phyloP scores from a whole-genome alignment of 2,329 filamentous ascomycete species.

The Penicillium sp. region DNA sequence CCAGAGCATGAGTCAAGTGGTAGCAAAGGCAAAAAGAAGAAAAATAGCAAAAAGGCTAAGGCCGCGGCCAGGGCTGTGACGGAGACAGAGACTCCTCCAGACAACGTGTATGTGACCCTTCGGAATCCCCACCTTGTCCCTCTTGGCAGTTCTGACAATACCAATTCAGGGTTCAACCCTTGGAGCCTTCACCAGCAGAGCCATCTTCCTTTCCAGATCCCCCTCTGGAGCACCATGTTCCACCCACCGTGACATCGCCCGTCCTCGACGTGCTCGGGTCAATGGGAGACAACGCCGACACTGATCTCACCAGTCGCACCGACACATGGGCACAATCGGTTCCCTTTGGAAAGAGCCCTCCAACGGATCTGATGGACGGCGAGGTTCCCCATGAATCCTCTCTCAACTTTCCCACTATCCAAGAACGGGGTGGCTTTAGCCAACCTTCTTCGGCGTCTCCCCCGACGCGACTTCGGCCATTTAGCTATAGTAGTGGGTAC shows the following conservation, averaged over 20 bases:
- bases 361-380: slow-evolving; percentile 37
- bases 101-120: slow-evolving; percentile 37
- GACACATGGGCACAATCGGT: slow-evolving; percentile 47
- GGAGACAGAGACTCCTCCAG: slow-evolving; percentile 32
- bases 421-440: slow-evolving; percentile 41
- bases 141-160: background rate
- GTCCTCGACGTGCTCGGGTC: slow-evolving; percentile 41
- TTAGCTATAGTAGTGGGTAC: slow-evolving; percentile 44
- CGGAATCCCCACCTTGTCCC: background rate
- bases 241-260: slow-evolving; percentile 34
- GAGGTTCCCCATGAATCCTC: slow-evolving; percentile 40
- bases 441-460: slow-evolving; percentile 47
- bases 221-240: slow-evolving; percentile 22
- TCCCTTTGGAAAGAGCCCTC: slow-evolving; percentile 48
- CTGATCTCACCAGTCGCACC: slow-evolving; percentile 38
- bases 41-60: slow-evolving; percentile 40
- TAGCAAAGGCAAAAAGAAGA: slow-evolving; percentile 43
- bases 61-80: slow-evolving; percentile 31
- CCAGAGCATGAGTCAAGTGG: slow-evolving; percentile 34
- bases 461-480: slow-evolving; percentile 40
- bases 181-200: slow-evolving; percentile 28
- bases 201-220: slow-evolving; percentile 33
- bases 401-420: slow-evolving; percentile 39
- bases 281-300: slow-evolving; percentile 31
- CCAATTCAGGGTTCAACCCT: slow-evolving; percentile 26